Evolutionary conservation across 768 basidiomycete genomes (phyloP).

Genomic region (Trametopsis cervina): DNA sequence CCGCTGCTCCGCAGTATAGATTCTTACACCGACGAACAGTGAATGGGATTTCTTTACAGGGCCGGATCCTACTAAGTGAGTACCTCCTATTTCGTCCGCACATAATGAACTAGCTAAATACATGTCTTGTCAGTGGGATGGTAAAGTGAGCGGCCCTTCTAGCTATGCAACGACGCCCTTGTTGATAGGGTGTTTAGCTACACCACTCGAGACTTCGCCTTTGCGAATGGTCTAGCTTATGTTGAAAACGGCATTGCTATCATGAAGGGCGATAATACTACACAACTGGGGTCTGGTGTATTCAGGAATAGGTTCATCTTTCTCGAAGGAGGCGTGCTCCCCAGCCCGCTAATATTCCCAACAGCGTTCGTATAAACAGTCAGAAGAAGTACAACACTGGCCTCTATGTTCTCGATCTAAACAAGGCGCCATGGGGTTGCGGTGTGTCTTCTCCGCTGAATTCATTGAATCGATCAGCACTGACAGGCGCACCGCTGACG

Average conservation of each 20-base stretch:
- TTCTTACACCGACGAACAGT: constrained; percentile 25
- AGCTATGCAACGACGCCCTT: constrained; percentile 4
- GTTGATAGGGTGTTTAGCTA: constrained; percentile 37
- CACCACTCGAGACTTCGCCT: constrained; percentile 48
- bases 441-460: too few relatives aligned
- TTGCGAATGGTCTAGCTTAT: constrained; percentile 47
- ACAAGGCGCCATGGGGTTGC: constrained; percentile 85
- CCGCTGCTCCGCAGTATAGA: not conserved
- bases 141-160: constrained; percentile 48
- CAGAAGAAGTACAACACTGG: constrained; percentile 61
- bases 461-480: too few relatives aligned
- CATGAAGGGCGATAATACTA: constrained; percentile 74
- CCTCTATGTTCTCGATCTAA: constrained; percentile 78
- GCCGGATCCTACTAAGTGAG: constrained; percentile 64
- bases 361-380: constrained; percentile 73
- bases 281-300: constrained; percentile 42
- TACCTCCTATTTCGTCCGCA: constrained; percentile 8
- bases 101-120: constrained; percentile 14
- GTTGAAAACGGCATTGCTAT: constrained; percentile 54
- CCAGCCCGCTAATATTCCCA: constrained; percentile 1
- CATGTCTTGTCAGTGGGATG: constrained; percentile 55
- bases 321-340: not conserved
- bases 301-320: constrained; percentile 51
- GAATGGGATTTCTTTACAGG: constrained; percentile 53
- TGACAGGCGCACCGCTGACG: too few relatives aligned